These are phyloP conservation scores for Lecanicillium sp. DNA, from an alignment of 2,329 filamentous ascomycete genomes.

Conservation along the genomic window DNA sequence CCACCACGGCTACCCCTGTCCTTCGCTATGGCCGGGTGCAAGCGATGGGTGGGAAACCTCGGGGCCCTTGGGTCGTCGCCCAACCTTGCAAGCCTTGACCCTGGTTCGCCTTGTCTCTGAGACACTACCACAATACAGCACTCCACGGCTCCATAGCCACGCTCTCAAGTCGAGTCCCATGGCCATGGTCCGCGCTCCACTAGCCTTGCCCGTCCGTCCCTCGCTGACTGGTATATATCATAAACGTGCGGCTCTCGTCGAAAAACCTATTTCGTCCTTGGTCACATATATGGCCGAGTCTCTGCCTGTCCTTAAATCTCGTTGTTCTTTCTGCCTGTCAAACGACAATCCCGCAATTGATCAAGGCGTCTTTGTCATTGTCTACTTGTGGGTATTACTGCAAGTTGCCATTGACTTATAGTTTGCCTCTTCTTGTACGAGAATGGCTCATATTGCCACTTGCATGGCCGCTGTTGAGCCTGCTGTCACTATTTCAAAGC, in stretches of 20 bases:
- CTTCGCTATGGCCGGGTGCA: constrained; percentile 11
- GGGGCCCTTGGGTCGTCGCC: too few species aligned
- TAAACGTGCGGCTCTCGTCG: constrained; percentile 9
- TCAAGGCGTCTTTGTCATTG: not conserved
- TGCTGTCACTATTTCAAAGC: constrained; percentile 47
- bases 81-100: constrained; percentile 7
- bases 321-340: not conserved
- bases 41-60: constrained; percentile 10
- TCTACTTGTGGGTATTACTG: not conserved
- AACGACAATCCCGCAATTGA: not conserved
- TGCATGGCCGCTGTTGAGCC: constrained; percentile 48
- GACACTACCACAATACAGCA: constrained; percentile 2
- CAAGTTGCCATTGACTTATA: not conserved
- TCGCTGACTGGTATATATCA: constrained; percentile 8
- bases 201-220: constrained; percentile 1
- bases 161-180: constrained; percentile 10
- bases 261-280: not conserved
- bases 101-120: constrained; percentile 10
- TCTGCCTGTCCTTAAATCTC: not conserved
- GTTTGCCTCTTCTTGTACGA: not conserved
- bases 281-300: constrained; percentile 1
- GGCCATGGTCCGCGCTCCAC: constrained; percentile 12
- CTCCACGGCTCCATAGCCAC: constrained; percentile 11
- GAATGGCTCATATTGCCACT: constrained; percentile 59
- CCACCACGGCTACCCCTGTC: not conserved